Base-by-base conservation (phyloP, 1,284 basidiomycete species). In the Rhodotorula sp. region DNA sequence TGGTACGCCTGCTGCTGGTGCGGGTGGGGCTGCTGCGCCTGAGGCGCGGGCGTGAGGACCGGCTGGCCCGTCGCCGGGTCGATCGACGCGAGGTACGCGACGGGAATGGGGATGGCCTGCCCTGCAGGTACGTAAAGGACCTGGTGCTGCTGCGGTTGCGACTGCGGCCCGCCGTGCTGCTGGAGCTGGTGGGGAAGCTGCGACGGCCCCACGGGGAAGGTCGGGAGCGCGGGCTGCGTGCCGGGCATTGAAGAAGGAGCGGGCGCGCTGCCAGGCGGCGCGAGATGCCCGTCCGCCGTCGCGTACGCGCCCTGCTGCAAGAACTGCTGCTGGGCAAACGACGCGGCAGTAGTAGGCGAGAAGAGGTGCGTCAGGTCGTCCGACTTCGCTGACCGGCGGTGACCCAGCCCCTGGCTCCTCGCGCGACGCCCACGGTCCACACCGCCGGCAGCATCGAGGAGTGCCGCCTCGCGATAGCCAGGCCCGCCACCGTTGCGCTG, bases 361-460 rank as follows among this genome's bases (percentile, higher is more conserved):
- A 72, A 56, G 34, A 72, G 54, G 63, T 68, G 66, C 3, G 70
- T 57, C 9, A 72, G 59, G 36, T 72, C 70, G 60, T 72, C 70
- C 51, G 70, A 72, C 61, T 65, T 68, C 19, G 66, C 64, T 22
- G 37, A 51, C 4, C 54, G 34, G 10, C 69, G 64, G 22, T 72
- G 70, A 1, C 70, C 70, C 0, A 60, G 41, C 9, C 67, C 70
- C 37, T 73, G 71, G 36, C 67, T 70, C 41, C 62, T 64, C 48
- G 71, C 56, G 2, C 71, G 61, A 17, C 68, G 53, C 5, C 39
- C 62, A 3, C 62, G 63, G 3, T 46, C 59, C 7, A 17, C 21
- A 8, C 53, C 19, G 50, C n/a, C 50, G 8, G 53, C 44, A 0
- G 61, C 53, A 21, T 71, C 66, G 44, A 71, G 66, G 21, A 67